Evolutionary conservation across 805 yeast genomes (phyloP), one percentile per base, ranked within the genome.

Genomic region (Ogataea nakhonphanomensis): DNA sequence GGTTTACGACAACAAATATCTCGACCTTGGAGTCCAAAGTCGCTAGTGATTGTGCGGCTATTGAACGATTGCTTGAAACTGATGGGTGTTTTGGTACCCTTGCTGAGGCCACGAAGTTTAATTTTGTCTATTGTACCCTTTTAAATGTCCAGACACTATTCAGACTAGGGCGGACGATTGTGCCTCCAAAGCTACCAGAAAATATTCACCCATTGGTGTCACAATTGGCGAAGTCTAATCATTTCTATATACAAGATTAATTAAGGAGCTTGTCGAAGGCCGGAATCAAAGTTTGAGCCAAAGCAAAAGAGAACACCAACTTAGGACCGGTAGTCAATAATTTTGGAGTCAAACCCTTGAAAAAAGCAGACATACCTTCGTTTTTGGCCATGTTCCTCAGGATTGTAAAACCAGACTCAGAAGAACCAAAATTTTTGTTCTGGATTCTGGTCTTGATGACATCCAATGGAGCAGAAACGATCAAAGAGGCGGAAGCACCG

Each of bases 391-490:
- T 93, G 68, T 91, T 90, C 70, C 87, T 89, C 67, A 93, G 74
- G 56, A 93, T 93, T 26, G 84, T 86, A 65, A 91, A 71, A 29
- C 99, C 99, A 35, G 88, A 75, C 70, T 93, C 96, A 47, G 95
- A 95, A 68, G 89, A 85, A 57, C 90, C 98, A 56, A 93, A 93
- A 73, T 84, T 88, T 67, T 80, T 83, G 76, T 93, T 93, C 71
- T 93, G 99, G 59, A 93, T 93, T 73, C 99, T 84, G 46, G 99
- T 93, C 76, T 93, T 93, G 67, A 93, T 91, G 42, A 93, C 97
- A 62, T 93, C 99, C 58, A 93, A 76, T 34, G 99, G 99, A 40
- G 99, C 99, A 54, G 95, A 83, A 15, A 93, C 97, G 61, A 93
- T 86, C 66, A 93, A 76, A 8, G 98, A 91, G 14, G 98, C 95